Percentiles rank a stretch among this genome's conserved stretches.
phyloP scores from a whole-genome alignment of 139 green algal genomes.

The Chlamydomonas sp. region DNA sequence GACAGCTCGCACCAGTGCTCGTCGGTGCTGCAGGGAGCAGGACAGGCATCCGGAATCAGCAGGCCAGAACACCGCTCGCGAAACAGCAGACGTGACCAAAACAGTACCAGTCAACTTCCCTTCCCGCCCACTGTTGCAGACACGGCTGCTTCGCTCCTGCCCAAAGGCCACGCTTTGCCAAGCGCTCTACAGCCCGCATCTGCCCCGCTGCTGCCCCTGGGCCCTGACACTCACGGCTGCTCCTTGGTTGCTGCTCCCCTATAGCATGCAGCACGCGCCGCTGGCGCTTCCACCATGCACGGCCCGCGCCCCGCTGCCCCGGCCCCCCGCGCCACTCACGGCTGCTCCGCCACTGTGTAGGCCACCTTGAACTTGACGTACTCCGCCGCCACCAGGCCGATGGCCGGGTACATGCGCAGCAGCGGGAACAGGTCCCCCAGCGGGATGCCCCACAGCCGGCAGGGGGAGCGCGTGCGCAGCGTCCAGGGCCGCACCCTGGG shows the following conservation, averaged over 20 bases:
- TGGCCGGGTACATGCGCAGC: conserved; percentile 24
- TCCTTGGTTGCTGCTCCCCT: too few species aligned
- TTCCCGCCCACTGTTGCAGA: neutral
- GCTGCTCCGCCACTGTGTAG: neutral
- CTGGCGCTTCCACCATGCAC: neutral
- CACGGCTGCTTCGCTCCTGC: too few species aligned
- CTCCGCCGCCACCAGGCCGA: conserved; percentile 11
- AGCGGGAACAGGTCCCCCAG: conserved; percentile 19
- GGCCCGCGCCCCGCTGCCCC: neutral
- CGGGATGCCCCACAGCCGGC: conserved; percentile 28
- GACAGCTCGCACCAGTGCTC: conserved; percentile 22
- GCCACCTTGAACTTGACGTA: conserved; percentile 21
- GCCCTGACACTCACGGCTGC: too few species aligned
- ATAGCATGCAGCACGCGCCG: neutral
- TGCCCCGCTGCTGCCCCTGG: neutral
- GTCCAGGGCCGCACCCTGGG: conserved; percentile 34
- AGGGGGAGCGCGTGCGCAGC: conserved; percentile 21
- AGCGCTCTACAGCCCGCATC: neutral
- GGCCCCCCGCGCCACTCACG: neutral
- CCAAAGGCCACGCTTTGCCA: too few species aligned
- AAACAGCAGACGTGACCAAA: neutral
- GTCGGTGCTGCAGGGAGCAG: neutral
- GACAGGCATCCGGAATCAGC: neutral
- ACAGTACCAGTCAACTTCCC: neutral
- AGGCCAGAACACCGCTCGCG: neutral